phyloP scores from a whole-genome alignment of 192 early-diverging fungal genomes.

The Gryganskiella cystojenkinii region DNA sequence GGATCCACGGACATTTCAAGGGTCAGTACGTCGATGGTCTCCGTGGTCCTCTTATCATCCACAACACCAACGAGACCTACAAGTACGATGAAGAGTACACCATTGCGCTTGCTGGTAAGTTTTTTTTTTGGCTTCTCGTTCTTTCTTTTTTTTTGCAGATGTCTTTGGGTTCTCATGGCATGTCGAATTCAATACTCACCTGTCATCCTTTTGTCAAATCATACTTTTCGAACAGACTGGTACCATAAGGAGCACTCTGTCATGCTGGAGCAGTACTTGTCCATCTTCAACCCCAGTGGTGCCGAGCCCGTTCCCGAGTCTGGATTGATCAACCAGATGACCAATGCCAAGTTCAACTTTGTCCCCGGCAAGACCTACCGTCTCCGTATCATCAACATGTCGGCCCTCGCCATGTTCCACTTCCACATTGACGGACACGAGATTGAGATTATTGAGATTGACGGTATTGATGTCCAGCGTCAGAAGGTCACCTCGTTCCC shows the following conservation, averaged over 20 bases:
- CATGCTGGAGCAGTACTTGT: conserved; percentile 67
- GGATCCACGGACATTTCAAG: conserved; percentile 81
- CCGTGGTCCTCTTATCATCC: conserved; percentile 75
- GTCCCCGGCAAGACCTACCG: conserved; percentile 84
- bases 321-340: conserved; percentile 72
- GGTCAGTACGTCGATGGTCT: conserved; percentile 88
- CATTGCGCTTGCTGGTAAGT: conserved; percentile 70
- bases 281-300: conserved; percentile 71
- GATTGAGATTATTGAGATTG: conserved; percentile 84
- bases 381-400: conserved; percentile 86
- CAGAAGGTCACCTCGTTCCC: conserved; percentile 63
- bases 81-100: conserved; percentile 77
- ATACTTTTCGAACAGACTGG: conserved; percentile 60
- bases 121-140: conserved; percentile 3
- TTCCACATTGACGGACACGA: conserved; percentile 84
- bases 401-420: conserved; percentile 78
- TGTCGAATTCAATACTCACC: too few relatives aligned
- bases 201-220: not conserved
- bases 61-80: conserved; percentile 68
- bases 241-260: conserved; percentile 71
- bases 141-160: too few relatives aligned
- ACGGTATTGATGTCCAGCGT: conserved; percentile 75
- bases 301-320: conserved; percentile 75
- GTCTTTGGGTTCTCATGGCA: too few relatives aligned
- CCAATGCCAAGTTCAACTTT: conserved; percentile 66